Percentiles rank a stretch among this genome's conserved stretches.
phyloP scores from a whole-genome alignment of 1,284 basidiomycete genomes.

The Pascua sp. region DNA sequence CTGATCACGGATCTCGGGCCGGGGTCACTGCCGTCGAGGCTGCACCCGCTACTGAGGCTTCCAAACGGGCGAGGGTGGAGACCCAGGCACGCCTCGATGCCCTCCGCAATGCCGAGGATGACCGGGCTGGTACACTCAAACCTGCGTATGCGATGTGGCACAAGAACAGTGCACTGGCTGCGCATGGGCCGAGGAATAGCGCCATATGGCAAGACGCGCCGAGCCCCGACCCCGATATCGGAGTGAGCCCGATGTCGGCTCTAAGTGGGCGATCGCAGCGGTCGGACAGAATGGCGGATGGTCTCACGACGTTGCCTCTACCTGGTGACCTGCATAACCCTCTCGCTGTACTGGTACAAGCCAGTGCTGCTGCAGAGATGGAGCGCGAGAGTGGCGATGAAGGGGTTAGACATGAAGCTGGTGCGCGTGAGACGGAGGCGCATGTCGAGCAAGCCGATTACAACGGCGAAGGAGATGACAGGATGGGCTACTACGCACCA shows the following conservation, averaged over 20 bases:
- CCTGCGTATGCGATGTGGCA: constrained; percentile 14
- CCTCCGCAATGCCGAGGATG: too few species aligned
- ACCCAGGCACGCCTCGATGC: not conserved
- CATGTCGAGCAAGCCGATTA: too few species aligned
- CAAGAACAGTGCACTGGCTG: constrained; percentile 2
- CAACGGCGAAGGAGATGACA: not conserved
- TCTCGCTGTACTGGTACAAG: constrained; percentile 29
- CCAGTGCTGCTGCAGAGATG: constrained; percentile 11
- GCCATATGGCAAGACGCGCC: not conserved
- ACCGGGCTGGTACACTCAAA: not conserved
- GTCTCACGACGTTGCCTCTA: constrained; percentile 28
- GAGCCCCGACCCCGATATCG: not conserved
- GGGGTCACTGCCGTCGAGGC: too few species aligned
- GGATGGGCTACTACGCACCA: constrained; percentile 27
- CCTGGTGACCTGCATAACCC: constrained; percentile 32
- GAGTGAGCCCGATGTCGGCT: not conserved
- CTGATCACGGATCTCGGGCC: too few species aligned
- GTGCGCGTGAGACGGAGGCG: too few species aligned
- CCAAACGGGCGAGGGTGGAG: not conserved
- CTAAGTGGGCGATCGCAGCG: not conserved
- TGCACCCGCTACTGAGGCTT: too few species aligned
- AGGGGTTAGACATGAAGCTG: too few species aligned
- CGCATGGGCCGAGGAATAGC: constrained; percentile 1
- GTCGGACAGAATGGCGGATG: constrained; percentile 5
- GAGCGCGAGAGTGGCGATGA: not conserved